Evolutionary conservation across 805 yeast genomes (phyloP).

Genomic region (Geotrichum ghanense): DNA sequence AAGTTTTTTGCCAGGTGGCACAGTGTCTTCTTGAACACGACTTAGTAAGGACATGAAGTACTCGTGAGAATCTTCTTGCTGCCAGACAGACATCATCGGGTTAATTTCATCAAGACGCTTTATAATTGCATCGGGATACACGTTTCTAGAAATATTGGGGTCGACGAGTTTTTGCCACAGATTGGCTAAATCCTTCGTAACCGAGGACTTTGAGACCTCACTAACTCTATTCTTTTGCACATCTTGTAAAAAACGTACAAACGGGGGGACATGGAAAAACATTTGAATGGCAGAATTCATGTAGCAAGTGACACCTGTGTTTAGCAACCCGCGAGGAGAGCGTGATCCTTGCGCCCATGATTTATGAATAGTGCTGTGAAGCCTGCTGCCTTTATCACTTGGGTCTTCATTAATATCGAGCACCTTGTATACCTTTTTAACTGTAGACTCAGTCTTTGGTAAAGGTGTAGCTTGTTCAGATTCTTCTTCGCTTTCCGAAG

Average conservation of each 20-base stretch:
- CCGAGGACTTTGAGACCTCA: conserved; percentile 13
- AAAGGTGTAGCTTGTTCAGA: conserved; percentile 9
- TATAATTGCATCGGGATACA: conserved; percentile 69
- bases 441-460: conserved; percentile 2
- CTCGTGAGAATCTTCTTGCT: conserved; percentile 96
- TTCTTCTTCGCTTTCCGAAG: neutral
- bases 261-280: conserved; percentile 80
- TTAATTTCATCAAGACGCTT: conserved; percentile 69
- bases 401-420: conserved; percentile 46
- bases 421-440: conserved; percentile 26
- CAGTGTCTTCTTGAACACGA: conserved; percentile 81
- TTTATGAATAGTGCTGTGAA: conserved; percentile 47
- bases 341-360: conserved; percentile 43
- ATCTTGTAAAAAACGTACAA: conserved; percentile 70
- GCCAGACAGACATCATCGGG: conserved; percentile 96
- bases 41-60: conserved; percentile 88
- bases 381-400: conserved; percentile 54
- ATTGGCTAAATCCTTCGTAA: conserved; percentile 22
- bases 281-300: conserved; percentile 93
- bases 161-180: conserved; percentile 18
- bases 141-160: conserved; percentile 28
- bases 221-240: conserved; percentile 42
- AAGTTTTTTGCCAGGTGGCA: conserved; percentile 80
- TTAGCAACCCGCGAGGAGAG: conserved; percentile 61
- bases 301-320: conserved; percentile 94